Evolutionary conservation across 495 filamentous ascomycete species (phyloP).

Genomic region (Aspergillus sclerotiicarbonarius): DNA sequence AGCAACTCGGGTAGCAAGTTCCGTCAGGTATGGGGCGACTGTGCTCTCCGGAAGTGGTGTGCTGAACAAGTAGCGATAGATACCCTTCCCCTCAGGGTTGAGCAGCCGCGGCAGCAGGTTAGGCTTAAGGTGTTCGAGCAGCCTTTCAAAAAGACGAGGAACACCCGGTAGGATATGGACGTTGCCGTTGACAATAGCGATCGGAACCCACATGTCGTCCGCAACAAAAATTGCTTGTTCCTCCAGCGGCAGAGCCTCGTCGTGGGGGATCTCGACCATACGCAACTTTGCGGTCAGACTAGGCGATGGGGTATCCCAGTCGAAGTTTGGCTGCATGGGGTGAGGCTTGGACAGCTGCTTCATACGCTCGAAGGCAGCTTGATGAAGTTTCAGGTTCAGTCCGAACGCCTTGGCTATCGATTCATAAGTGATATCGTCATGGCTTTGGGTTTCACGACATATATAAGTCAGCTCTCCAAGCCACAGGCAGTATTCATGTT

Average conservation of each 20-base stretch:
- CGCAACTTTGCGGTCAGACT: constrained; percentile 75
- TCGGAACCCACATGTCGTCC: constrained; percentile 87
- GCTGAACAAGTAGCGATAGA: constrained; percentile 72
- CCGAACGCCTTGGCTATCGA: constrained; percentile 89
- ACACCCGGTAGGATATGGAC: constrained; percentile 91
- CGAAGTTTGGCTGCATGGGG: constrained; percentile 70
- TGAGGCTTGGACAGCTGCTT: constrained; percentile 71
- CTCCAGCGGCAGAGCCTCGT: constrained; percentile 56
- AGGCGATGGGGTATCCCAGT: constrained; percentile 80
- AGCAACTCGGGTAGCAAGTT: constrained; percentile 68
- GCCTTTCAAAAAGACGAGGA: constrained; percentile 73
- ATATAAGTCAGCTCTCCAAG: not conserved
- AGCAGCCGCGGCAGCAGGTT: constrained; percentile 63
- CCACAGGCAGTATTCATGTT: not conserved
- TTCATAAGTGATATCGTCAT: constrained; percentile 96
- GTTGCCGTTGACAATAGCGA: constrained; percentile 85
- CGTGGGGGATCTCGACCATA: constrained; percentile 84
- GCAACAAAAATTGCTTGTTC: constrained; percentile 72
- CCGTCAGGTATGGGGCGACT: constrained; percentile 77
- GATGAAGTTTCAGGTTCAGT: constrained; percentile 72
- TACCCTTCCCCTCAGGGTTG: constrained; percentile 78
- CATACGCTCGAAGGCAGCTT: constrained; percentile 76
- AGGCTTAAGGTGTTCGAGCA: constrained; percentile 75
- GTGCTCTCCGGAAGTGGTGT: constrained; percentile 84
- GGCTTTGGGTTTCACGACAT: constrained; percentile 47